A percentile compares a stretch with the other conserved stretches of the same genome.
Evolutionary conservation across 140 eudicot genomes (phyloP).

Genomic region (Oenanthe javanica): DNA sequence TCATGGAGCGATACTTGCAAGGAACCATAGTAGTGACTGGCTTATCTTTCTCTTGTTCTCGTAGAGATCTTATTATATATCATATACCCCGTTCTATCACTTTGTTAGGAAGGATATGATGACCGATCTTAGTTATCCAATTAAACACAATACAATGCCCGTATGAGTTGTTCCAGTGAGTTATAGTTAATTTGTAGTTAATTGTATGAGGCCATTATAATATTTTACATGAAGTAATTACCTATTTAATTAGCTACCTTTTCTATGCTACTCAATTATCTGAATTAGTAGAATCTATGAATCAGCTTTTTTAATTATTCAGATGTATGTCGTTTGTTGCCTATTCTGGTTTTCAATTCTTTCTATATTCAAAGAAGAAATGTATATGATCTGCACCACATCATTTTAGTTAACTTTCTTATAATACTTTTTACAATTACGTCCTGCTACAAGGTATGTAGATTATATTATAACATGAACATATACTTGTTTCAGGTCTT

Average conservation of each 20-base stretch:
- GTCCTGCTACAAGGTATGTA: not conserved
- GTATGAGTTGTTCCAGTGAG: slow-evolving; percentile 90
- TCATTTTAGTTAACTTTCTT: slow-evolving; percentile 42
- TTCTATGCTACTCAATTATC: not conserved
- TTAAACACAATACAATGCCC: slow-evolving; percentile 79
- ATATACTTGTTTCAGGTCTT: slow-evolving; percentile 42
- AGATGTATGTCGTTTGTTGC: slow-evolving; percentile 71
- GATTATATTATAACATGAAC: not conserved
- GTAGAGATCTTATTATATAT: slow-evolving; percentile 48
- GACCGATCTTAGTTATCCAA: slow-evolving; percentile 75
- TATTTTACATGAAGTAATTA: not conserved
- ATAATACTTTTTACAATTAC: not conserved
- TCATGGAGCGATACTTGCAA: slow-evolving; percentile 65
- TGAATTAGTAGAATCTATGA: not conserved
- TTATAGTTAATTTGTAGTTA: not conserved
- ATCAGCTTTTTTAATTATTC: not conserved
- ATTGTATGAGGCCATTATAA: not conserved
- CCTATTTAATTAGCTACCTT: not conserved
- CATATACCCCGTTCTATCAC: slow-evolving; percentile 62
- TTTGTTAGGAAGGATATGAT: slow-evolving; percentile 72
- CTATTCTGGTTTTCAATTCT: slow-evolving; percentile 41
- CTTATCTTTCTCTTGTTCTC: slow-evolving; percentile 48
- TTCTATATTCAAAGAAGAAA: slow-evolving; percentile 53
- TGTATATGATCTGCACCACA: slow-evolving; percentile 74
- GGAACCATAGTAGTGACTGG: slow-evolving; percentile 69